Percentiles rank a stretch among this genome's conserved stretches.
Conservation (phyloP, 148 eudicot genomes). For the Cornus suecica region DNA sequence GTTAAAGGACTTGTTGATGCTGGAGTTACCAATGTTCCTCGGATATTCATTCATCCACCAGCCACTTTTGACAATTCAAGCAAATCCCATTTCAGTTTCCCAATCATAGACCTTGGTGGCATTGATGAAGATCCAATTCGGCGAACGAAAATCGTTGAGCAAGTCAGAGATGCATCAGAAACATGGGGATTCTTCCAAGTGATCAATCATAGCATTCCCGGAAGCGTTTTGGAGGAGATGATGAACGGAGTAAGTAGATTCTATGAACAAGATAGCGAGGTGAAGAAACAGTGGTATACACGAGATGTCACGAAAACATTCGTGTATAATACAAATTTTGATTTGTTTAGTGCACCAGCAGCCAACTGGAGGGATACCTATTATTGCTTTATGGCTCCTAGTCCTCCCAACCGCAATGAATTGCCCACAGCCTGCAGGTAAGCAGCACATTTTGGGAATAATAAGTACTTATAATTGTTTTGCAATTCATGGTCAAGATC, state of each 20-base stretch:
- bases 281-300: slow-evolving; percentile 31
- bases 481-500: no score
- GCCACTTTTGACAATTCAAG: no score
- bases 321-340: slow-evolving; percentile 27
- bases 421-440: slow-evolving; percentile 35
- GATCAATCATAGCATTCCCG: slow-evolving; percentile 44
- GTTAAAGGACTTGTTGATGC: slow-evolving; percentile 34
- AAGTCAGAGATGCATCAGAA: slow-evolving; percentile 25
- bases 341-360: slow-evolving; percentile 28
- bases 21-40: slow-evolving; percentile 20
- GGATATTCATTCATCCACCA: slow-evolving; percentile 36
- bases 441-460: no score
- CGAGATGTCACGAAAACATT: slow-evolving; percentile 26
- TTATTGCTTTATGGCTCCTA: slow-evolving; percentile 12
- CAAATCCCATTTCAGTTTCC: slow-evolving; percentile 26
- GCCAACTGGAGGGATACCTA: slow-evolving; percentile 54
- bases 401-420: slow-evolving; percentile 21
- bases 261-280: slow-evolving; percentile 44
- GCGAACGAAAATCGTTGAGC: slow-evolving; percentile 7
- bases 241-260: slow-evolving; percentile 28
- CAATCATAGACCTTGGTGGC: slow-evolving; percentile 31
- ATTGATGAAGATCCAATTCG: not conserved
- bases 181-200: slow-evolving; percentile 53
- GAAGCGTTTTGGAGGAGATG: slow-evolving; percentile 30
- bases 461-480: no score